Percentiles rank a stretch among this genome's conserved stretches.
These are phyloP conservation scores for Anthracocystis panici-leucophaei DNA, from an alignment of 1,284 basidiomycete species.

Conservation along the genomic window DNA sequence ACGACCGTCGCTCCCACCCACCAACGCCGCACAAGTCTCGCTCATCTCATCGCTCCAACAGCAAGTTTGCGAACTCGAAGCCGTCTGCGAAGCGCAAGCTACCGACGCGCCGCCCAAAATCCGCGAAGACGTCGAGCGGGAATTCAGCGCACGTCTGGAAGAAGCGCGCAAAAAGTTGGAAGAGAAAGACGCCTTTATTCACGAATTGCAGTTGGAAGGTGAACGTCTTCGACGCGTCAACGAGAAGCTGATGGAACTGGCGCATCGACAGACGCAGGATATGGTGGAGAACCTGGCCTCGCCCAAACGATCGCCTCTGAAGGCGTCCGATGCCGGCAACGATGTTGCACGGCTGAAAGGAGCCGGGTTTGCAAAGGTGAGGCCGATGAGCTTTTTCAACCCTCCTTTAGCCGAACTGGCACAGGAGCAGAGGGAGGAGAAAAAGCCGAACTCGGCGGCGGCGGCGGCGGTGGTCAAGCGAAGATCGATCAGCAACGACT, in stretches of 20 bases:
- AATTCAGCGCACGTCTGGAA: constrained; percentile 29
- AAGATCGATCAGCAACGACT: constrained; percentile 43
- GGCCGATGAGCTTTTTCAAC: constrained; percentile 45
- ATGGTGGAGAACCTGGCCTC: constrained; percentile 49
- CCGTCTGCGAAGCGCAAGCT: constrained; percentile 60
- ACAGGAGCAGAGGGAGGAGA: neutral
- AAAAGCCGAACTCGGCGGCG: too few relatives aligned
- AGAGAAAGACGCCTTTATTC: constrained; percentile 55
- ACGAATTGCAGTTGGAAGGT: constrained; percentile 48
- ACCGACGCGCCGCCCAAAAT: constrained; percentile 55
- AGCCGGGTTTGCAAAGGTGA: neutral
- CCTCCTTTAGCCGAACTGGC: neutral
- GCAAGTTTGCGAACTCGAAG: constrained; percentile 60
- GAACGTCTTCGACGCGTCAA: constrained; percentile 43
- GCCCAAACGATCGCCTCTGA: constrained; percentile 12
- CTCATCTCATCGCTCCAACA: constrained; percentile 50
- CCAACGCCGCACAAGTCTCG: constrained; percentile 27
- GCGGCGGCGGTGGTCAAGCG: constrained; percentile 3
- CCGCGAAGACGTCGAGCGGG: constrained; percentile 63
- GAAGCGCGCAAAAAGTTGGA: constrained; percentile 27
- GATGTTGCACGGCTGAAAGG: neutral
- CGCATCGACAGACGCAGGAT: constrained; percentile 49
- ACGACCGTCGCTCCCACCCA: constrained; percentile 44
- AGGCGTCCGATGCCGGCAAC: constrained; percentile 5
- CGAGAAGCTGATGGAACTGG: constrained; percentile 49